Evolutionary conservation across 257 asterid genomes (phyloP), one percentile per base, ranked within the genome.

Genomic region (Ilex asprella): DNA sequence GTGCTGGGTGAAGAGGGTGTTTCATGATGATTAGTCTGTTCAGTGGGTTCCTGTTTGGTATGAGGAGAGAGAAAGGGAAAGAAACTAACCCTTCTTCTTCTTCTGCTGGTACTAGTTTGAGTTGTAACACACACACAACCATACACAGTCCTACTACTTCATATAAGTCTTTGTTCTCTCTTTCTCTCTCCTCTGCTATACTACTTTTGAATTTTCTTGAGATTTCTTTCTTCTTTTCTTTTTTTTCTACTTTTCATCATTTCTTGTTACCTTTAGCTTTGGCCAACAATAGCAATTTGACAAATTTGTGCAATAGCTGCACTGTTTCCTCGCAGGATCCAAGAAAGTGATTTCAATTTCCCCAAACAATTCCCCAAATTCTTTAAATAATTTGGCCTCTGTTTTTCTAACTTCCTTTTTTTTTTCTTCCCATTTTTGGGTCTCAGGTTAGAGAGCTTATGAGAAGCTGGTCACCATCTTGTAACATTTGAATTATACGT

Each of bases 1-100:
- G 93, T 89, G 95, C 84, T 66, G 64, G 65, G 60, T 62, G 80
- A 74, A 60, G 84, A 72, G 69, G 70, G 70, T 63, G 74, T 65
- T 78, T 78, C 85, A 82, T 87, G 78, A 89, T 86, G 81, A 83
- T 75, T 76, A 70, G 76, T 77, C 81, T 80, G 6, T 7, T 71
- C 59, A 72, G 84, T 86, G 86, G 84, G 69, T 68, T 75, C 8
- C 67, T 69, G 68, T 63, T 79, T 75, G 76, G 85, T 80, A 74
- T 77, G 81, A 69, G 71, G 81, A 73, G 73, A 78, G 82, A 70
- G 71, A 75, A 56, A 69, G 14, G 30, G 16, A 21, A 12, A 35
- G 7, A 1, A 35, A 14, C n/a, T 46, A 14, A 2, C 14, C n/a
- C 52, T 46, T 46, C 52, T 5, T 14, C 52, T 46, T 46, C 15